Conservation (phyloP, 768 basidiomycete genomes). For the Mycena polygramma region DNA sequence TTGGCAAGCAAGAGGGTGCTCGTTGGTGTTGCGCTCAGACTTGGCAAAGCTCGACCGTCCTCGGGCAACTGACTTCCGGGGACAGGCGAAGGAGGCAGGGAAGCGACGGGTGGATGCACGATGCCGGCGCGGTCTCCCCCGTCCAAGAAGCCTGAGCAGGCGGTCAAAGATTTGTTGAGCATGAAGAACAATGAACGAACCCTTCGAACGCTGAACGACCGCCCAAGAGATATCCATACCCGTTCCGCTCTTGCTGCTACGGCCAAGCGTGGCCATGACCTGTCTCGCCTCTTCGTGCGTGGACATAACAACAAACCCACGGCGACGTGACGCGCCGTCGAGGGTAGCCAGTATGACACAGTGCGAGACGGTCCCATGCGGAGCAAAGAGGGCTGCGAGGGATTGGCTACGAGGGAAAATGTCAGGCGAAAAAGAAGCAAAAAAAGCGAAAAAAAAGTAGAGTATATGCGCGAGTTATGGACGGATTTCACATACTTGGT, state of each 20-base stretch:
- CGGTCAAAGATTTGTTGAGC: constrained; percentile 10
- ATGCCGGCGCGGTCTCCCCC: constrained; percentile 82
- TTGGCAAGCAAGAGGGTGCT: constrained; percentile 42
- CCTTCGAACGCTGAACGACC: constrained; percentile 88
- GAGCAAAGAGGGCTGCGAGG: constrained; percentile 69
- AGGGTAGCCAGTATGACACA: constrained; percentile 88
- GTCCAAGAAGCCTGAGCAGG: constrained; percentile 75
- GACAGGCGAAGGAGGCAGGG: constrained; percentile 44
- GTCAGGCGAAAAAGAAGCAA: not conserved
- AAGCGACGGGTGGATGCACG: constrained; percentile 61
- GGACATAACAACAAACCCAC: constrained; percentile 88
- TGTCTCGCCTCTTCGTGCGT: constrained; percentile 76
- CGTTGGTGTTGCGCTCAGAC: constrained; percentile 57
- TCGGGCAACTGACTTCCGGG: constrained; percentile 41
- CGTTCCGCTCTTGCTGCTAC: constrained; percentile 71
- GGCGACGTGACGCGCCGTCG: constrained; percentile 85
- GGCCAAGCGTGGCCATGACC: constrained; percentile 76
- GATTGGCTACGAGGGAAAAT: constrained; percentile 42
- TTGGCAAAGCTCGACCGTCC: constrained; percentile 43
- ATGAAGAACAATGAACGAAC: constrained; percentile 47
- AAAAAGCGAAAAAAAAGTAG: not conserved
- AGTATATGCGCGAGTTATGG: constrained; percentile 1
- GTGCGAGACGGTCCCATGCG: constrained; percentile 77
- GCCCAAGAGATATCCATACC: constrained; percentile 87
- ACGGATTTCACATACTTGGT: constrained; percentile 67